Conservation (phyloP, 345 rosid genomes). For the Syzygium aqueum region DNA sequence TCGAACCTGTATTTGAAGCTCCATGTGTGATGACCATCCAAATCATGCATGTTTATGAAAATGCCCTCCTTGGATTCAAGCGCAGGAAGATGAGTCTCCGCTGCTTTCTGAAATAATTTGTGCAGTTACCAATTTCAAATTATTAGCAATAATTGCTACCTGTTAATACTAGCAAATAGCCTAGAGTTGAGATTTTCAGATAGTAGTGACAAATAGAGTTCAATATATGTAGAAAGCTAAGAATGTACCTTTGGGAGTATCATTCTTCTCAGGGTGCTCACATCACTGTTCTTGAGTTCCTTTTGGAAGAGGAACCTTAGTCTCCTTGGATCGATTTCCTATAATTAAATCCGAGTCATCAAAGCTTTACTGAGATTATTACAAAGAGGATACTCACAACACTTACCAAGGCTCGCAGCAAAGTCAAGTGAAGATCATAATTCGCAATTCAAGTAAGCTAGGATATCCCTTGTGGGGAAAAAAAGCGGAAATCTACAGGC, state of each 20-base stretch:
- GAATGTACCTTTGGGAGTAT: slow-evolving; percentile 80
- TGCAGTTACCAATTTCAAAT: not conserved
- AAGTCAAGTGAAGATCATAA: not conserved
- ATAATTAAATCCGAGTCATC: not conserved
- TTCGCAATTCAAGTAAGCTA: not conserved
- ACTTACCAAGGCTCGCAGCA: not conserved
- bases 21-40: slow-evolving; percentile 78
- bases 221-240: not conserved
- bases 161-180: not conserved
- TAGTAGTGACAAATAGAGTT: not conserved
- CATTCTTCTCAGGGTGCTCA: slow-evolving; percentile 83
- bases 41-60: slow-evolving; percentile 60
- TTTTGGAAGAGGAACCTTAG: slow-evolving; percentile 81
- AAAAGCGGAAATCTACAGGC: not conserved
- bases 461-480: not conserved
- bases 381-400: not conserved
- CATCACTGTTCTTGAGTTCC: slow-evolving; percentile 94
- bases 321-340: slow-evolving; percentile 68
- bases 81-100: slow-evolving; percentile 76
- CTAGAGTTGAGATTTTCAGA: not conserved
- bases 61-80: slow-evolving; percentile 92
- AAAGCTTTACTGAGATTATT: not conserved
- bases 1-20: slow-evolving; percentile 86
- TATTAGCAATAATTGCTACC: not conserved
- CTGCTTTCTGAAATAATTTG: slow-evolving; percentile 56